Evolutionary conservation across 2,329 filamentous ascomycete genomes (phyloP).

Genomic region (Geosmithia morbida): DNA sequence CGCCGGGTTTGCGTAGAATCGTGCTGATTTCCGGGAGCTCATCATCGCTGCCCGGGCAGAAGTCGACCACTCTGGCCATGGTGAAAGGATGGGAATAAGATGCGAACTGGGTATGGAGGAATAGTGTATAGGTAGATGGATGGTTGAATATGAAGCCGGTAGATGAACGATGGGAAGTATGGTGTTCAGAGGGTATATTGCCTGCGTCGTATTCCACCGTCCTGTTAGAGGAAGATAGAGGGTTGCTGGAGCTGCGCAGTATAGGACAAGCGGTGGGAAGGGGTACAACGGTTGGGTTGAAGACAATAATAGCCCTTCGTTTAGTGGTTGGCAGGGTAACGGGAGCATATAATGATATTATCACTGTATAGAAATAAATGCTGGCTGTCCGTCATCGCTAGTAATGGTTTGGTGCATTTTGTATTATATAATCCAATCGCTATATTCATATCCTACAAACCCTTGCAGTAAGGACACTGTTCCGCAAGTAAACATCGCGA

Average conservation of each 20-base stretch:
- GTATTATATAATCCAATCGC: too few relatives aligned
- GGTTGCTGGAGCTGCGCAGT: background rate
- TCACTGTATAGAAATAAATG: background rate
- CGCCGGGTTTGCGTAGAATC: conserved; percentile 9
- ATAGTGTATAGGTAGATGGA: background rate
- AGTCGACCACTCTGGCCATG: conserved; percentile 15
- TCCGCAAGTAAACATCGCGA: too few relatives aligned
- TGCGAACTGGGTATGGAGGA: background rate
- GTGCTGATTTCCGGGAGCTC: conserved; percentile 25
- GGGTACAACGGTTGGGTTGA: background rate
- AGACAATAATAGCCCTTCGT: background rate
- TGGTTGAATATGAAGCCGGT: background rate
- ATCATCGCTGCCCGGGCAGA: conserved; percentile 20
- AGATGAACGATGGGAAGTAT: background rate
- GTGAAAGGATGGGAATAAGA: background rate
- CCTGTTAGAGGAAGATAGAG: background rate
- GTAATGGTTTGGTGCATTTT: too few relatives aligned
- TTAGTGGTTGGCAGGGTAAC: background rate
- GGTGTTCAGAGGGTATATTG: background rate
- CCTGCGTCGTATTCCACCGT: background rate
- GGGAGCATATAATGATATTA: background rate
- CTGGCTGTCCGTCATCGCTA: background rate
- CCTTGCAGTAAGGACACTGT: too few relatives aligned
- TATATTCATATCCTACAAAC: too few relatives aligned
- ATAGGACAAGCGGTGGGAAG: background rate